These are phyloP conservation scores for Apiotrichum porosum DNA, from an alignment of 1,284 basidiomycete species.

Conservation along the genomic window DNA sequence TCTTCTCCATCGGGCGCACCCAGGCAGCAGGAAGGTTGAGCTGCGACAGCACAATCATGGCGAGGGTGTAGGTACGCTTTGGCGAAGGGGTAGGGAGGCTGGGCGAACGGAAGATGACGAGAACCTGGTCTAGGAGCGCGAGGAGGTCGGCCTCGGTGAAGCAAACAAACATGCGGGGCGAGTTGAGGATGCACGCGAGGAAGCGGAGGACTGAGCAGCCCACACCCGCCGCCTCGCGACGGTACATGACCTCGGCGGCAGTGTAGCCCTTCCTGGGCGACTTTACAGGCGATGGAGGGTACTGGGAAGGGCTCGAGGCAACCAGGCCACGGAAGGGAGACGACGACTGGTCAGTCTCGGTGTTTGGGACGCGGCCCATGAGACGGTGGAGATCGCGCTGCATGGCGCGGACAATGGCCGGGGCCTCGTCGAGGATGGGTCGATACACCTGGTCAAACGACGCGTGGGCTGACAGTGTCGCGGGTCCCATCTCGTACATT, in stretches of 20 bases:
- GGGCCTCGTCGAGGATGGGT: slow-evolving; percentile 38
- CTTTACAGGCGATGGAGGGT: slow-evolving; percentile 4
- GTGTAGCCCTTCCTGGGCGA: slow-evolving; percentile 38
- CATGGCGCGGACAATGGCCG: slow-evolving; percentile 40
- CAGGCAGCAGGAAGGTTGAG: slow-evolving; percentile 31
- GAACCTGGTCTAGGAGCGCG: slow-evolving; percentile 35
- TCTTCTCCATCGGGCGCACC: slow-evolving; percentile 33
- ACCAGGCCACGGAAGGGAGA: slow-evolving; percentile 31
- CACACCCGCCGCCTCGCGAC: slow-evolving; percentile 44
- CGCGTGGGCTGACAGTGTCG: not conserved
- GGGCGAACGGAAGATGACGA: slow-evolving; percentile 42
- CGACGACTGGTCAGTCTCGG: slow-evolving; percentile 18
- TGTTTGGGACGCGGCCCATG: slow-evolving; percentile 35
- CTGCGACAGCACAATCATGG: slow-evolving; percentile 38
- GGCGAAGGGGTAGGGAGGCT: slow-evolving; percentile 42
- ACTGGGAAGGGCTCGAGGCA: not conserved
- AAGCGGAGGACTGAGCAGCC: slow-evolving; percentile 37
- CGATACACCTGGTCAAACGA: not conserved
- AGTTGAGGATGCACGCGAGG: slow-evolving; percentile 30
- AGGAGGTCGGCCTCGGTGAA: slow-evolving; percentile 43
- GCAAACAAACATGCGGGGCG: slow-evolving; percentile 25
- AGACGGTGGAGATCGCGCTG: slow-evolving; percentile 38
- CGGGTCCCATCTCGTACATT: slow-evolving; percentile 16
- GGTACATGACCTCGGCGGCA: slow-evolving; percentile 43
- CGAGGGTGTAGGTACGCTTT: slow-evolving; percentile 46